These are phyloP conservation scores for Amylostereum areolatum DNA, from an alignment of 1,284 basidiomycete species.

Conservation along the genomic window DNA sequence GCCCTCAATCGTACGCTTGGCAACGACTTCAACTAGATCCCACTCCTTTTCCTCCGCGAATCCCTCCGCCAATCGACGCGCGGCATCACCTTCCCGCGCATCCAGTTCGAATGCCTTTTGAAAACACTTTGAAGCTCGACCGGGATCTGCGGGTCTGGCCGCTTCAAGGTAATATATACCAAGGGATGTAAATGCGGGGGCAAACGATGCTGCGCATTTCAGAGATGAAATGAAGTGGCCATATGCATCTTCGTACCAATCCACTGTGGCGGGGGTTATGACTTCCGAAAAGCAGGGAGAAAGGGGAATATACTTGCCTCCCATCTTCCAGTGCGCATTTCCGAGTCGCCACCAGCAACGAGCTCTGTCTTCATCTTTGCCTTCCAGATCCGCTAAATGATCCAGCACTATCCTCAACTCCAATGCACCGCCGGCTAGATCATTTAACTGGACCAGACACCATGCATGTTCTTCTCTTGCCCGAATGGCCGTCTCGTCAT, in stretches of 20 bases:
- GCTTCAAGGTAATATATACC: conserved; percentile 85
- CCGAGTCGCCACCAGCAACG: conserved; percentile 85
- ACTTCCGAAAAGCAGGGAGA: conserved; percentile 1
- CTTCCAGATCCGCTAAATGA: conserved; percentile 47
- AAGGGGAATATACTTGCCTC: conserved; percentile 41
- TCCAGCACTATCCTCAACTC: conserved; percentile 58
- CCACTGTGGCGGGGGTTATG: conserved; percentile 23
- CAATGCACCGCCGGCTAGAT: conserved; percentile 45
- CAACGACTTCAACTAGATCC: conserved; percentile 93
- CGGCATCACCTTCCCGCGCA: conserved; percentile 83
- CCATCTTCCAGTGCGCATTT: conserved; percentile 70
- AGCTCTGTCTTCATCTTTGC: conserved; percentile 56
- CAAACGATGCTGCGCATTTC: conserved; percentile 73
- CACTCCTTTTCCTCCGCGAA: conserved; percentile 94
- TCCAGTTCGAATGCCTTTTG: conserved; percentile 99
- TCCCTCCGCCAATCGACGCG: conserved; percentile 76
- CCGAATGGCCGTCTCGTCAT: conserved; percentile 49
- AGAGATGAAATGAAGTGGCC: conserved; percentile 80
- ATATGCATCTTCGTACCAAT: conserved; percentile 60
- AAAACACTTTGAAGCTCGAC: conserved; percentile 91
- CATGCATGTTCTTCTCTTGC: conserved; percentile 84
- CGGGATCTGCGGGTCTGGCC: conserved; percentile 69
- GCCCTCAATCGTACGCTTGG: conserved; percentile 87
- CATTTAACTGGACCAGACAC: conserved; percentile 66
- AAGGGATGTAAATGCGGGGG: conserved; percentile 90